These are phyloP conservation scores for Rubroboletus satanas DNA, from an alignment of 768 basidiomycete genomes.

Conservation along the genomic window DNA sequence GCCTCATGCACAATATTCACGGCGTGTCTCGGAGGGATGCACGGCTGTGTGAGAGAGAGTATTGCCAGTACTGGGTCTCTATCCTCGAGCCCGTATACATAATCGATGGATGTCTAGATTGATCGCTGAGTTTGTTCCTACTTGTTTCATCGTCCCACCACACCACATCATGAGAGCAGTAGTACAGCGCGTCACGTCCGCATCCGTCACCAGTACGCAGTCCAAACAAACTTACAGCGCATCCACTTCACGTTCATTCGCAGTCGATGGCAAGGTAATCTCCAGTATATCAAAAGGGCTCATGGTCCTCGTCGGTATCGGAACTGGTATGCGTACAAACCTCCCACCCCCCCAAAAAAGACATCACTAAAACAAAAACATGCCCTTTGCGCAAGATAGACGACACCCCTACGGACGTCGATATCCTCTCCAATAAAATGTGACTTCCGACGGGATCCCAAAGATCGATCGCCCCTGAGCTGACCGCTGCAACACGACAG, in stretches of 20 bases:
- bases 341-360: not conserved
- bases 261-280: slow-evolving; percentile 77
- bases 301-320: slow-evolving; percentile 89
- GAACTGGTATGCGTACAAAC: slow-evolving; percentile 50
- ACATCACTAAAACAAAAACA: slow-evolving; percentile 2
- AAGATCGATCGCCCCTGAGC: not conserved
- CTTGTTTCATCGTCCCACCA: too few relatives aligned
- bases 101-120: not conserved
- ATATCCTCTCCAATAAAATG: slow-evolving; percentile 81
- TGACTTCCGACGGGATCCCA: slow-evolving; percentile 29
- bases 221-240: not conserved
- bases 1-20: too few relatives aligned
- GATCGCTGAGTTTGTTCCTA: not conserved
- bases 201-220: slow-evolving; percentile 73
- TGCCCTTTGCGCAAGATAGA: slow-evolving; percentile 47
- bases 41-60: too few relatives aligned
- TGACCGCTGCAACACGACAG: slow-evolving; percentile 35
- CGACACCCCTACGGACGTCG: slow-evolving; percentile 73
- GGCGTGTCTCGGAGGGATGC: too few relatives aligned
- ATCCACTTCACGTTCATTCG: not conserved
- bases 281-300: slow-evolving; percentile 82
- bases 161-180: slow-evolving; percentile 68
- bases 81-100: not conserved
- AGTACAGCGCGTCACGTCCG: slow-evolving; percentile 76
- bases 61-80: too few relatives aligned